These are phyloP conservation scores for Termitomyces bulborhizus DNA, from an alignment of 768 basidiomycete genomes.

Conservation along the genomic window DNA sequence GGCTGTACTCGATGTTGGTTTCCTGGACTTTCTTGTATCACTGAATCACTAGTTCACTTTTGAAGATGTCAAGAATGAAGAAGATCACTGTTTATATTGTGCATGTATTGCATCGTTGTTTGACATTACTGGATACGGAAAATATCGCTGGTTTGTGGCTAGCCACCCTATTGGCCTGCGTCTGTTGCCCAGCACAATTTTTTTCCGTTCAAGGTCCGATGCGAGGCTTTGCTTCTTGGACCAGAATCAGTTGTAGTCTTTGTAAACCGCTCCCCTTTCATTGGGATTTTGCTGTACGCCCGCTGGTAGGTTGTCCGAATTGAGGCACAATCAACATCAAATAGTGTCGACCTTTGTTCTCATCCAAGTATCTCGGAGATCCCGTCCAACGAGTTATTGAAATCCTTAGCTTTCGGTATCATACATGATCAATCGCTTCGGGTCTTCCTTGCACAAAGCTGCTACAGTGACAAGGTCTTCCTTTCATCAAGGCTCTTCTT, in stretches of 20 bases:
- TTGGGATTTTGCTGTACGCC: slow-evolving; percentile 6
- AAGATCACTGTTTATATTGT: slow-evolving; percentile 4
- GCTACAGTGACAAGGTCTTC: slow-evolving; percentile 4
- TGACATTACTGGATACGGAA: slow-evolving; percentile 10
- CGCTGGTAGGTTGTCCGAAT: too few relatives aligned
- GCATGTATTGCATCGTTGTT: slow-evolving; percentile 12
- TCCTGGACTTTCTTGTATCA: slow-evolving; percentile 11
- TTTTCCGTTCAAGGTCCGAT: slow-evolving; percentile 1
- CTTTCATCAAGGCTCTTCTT: slow-evolving; percentile 6
- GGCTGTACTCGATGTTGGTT: slow-evolving; percentile 12
- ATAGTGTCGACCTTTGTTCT: slow-evolving; percentile 6
- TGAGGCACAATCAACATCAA: background rate
- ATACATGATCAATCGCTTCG: slow-evolving; percentile 13
- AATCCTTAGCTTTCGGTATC: slow-evolving; percentile 5
- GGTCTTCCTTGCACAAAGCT: slow-evolving; percentile 7
- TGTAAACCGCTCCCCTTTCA: slow-evolving; percentile 7
- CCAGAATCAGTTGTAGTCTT: slow-evolving; percentile 6
- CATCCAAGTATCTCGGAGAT: slow-evolving; percentile 10
- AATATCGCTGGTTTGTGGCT: slow-evolving; percentile 6
- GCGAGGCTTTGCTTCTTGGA: slow-evolving; percentile 6
- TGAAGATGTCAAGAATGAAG: background rate
- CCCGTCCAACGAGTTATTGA: slow-evolving; percentile 5
- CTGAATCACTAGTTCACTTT: slow-evolving; percentile 5
- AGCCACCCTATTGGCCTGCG: slow-evolving; percentile 11
- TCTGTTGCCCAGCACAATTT: background rate